These are phyloP conservation scores for Claviceps maximensis DNA, from an alignment of 2,329 filamentous ascomycete genomes.

Conservation along the genomic window DNA sequence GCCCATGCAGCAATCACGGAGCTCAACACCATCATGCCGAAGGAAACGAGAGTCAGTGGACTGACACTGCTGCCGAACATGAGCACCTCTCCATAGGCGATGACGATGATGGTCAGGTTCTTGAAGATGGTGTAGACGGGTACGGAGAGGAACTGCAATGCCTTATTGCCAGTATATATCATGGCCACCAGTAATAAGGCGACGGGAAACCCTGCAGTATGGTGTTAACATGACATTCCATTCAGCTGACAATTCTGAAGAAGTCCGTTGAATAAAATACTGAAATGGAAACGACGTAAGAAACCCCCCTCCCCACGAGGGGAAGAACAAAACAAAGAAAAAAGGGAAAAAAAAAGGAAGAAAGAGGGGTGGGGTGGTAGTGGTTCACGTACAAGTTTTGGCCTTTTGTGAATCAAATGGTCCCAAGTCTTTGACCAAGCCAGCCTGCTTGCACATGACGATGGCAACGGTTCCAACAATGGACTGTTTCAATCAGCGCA, in stretches of 20 bases:
- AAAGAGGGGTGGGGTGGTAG: too few species aligned
- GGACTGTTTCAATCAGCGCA: slow-evolving; percentile 40
- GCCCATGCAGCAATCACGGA: slow-evolving; percentile 94
- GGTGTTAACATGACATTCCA: neutral
- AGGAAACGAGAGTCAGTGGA: slow-evolving; percentile 80
- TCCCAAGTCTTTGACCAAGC: slow-evolving; percentile 70
- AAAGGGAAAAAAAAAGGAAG: neutral
- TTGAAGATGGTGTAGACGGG: slow-evolving; percentile 99
- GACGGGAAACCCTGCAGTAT: slow-evolving; percentile 72
- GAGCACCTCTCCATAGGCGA: slow-evolving; percentile 93
- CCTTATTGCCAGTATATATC: slow-evolving; percentile 97
- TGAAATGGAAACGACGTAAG: neutral
- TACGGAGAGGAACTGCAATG: slow-evolving; percentile 89
- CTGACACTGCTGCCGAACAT: slow-evolving; percentile 95
- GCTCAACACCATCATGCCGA: slow-evolving; percentile 91
- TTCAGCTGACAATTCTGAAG: neutral
- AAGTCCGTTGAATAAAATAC: neutral
- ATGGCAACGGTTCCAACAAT: slow-evolving; percentile 82
- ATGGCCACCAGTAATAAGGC: slow-evolving; percentile 92
- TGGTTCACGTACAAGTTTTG: slow-evolving; percentile 74
- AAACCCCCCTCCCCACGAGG: too few species aligned
- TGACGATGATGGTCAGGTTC: slow-evolving; percentile 97
- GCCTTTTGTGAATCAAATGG: slow-evolving; percentile 80
- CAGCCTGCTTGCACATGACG: slow-evolving; percentile 63
- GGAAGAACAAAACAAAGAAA: neutral